Evolutionary conservation across 371 early-diverging fungal genomes (phyloP), one percentile per base, ranked within the genome.

Genomic region (Actinomortierella ambigua): DNA sequence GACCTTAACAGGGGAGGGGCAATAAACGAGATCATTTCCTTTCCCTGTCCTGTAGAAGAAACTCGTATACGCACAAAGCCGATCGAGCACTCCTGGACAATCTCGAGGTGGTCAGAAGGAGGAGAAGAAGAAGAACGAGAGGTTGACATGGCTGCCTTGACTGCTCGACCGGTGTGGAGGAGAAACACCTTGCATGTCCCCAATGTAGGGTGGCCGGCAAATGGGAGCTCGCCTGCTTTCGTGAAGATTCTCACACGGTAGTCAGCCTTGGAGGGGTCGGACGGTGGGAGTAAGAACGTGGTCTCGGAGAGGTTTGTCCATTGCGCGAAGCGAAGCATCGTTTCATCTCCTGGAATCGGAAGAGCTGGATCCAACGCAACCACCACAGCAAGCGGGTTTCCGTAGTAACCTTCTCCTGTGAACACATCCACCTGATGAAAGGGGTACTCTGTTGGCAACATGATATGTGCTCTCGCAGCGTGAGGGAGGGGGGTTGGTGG

Each of bases 261-360:
- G 47, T 65, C 60, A 2, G 65, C 65, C 42, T 59, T 59, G 51
- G 66, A 24, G n/a, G 60, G 46, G 44, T 65, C 55, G 3, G 65
- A 59, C 23, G 65, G 65, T 17, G 65, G 65, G 40, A 65, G 60
- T n/a, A 65, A 44, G 42, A 65, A 65, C 46, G 65, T 65, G 3
- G 65, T 65, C 47, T 65, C 65, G 20, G 65, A 59, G 47, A 65
- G 56, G 41, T 65, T 65, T 18, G 60, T 65, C 65, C 65, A 65
- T 15, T 59, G 59, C 34, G 65, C 65, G 22, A 59, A 59, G 13
- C 28, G 42, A 8, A 55, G 50, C 65, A 65, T 65, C 24, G 59
- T 59, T 5, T 48, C 43, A 15, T 59, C 60, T 0, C 51, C 51
- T 2, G 65, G 65, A 3, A 65, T 51, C 17, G 60, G 65, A 8